These are phyloP conservation scores for Citrus maxima DNA, from an alignment of 345 rosid genomes.

Conservation along the genomic window DNA sequence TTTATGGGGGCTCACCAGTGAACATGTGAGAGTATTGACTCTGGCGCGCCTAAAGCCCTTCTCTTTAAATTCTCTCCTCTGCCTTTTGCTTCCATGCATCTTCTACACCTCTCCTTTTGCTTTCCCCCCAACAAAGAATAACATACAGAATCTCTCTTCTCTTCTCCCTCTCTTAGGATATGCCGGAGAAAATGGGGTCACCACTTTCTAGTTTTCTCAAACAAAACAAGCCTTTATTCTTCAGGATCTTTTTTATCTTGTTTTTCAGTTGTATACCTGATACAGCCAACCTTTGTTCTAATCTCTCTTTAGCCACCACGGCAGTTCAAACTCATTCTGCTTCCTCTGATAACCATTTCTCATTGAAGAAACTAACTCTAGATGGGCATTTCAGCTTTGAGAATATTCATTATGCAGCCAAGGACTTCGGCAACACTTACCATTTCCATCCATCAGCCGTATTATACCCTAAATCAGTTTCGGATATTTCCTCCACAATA, in stretches of 20 bases:
- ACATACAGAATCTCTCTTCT: conserved; percentile 13
- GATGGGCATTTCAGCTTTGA: conserved; percentile 65
- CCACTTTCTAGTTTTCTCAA: conserved; percentile 36
- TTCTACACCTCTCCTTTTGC: conserved; percentile 33
- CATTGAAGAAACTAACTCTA: conserved; percentile 43
- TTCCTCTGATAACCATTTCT: conserved; percentile 29
- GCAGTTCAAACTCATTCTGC: conserved; percentile 24
- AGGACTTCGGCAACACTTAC: conserved; percentile 79
- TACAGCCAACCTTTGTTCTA: conserved; percentile 44
- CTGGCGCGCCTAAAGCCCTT: conserved; percentile 47
- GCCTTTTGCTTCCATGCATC: conserved; percentile 38
- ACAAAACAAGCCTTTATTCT: conserved; percentile 41
- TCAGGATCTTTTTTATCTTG: conserved; percentile 46
- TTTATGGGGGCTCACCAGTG: conserved; percentile 25
- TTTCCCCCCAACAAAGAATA: conserved; percentile 20
- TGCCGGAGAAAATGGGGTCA: conserved; percentile 43
- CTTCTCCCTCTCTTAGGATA: conserved; percentile 7
- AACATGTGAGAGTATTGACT: conserved; percentile 27
- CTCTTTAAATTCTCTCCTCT: conserved; percentile 67
- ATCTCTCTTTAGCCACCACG: conserved; percentile 33
- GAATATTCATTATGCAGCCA: conserved; percentile 58
- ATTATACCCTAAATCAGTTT: conserved; percentile 74
- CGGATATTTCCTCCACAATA: conserved; percentile 65
- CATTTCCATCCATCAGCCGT: conserved; percentile 66
- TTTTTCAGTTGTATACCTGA: conserved; percentile 57